Evolutionary conservation across 2,329 filamentous ascomycete species (phyloP).

Genomic region (Penicillium hordei): DNA sequence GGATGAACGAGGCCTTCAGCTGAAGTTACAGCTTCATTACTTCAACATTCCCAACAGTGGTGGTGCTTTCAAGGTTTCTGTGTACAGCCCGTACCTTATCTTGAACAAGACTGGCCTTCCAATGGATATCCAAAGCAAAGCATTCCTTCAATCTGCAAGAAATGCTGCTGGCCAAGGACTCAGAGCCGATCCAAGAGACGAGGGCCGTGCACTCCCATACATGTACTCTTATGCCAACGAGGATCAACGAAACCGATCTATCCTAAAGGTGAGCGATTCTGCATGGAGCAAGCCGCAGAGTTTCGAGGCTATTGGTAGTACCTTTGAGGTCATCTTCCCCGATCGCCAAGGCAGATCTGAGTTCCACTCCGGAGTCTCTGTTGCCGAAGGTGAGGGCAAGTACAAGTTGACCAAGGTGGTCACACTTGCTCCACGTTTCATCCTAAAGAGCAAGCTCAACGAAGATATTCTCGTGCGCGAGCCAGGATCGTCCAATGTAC

Average conservation of each 20-base stretch:
- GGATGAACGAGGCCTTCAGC: slow-evolving; percentile 74
- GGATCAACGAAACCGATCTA: slow-evolving; percentile 85
- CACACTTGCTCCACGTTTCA: slow-evolving; percentile 86
- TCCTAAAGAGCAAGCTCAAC: slow-evolving; percentile 87
- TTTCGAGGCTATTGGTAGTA: slow-evolving; percentile 96
- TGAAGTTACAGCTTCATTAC: slow-evolving; percentile 87
- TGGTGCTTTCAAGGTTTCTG: slow-evolving; percentile 90
- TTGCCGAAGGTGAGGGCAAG: slow-evolving; percentile 90
- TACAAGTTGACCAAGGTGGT: slow-evolving; percentile 97
- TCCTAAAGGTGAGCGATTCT: slow-evolving; percentile 85
- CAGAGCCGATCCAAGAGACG: slow-evolving; percentile 51
- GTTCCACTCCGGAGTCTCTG: slow-evolving; percentile 85
- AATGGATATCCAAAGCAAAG: slow-evolving; percentile 83
- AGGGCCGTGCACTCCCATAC: slow-evolving; percentile 72
- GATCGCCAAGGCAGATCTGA: slow-evolving; percentile 71
- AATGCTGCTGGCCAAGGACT: slow-evolving; percentile 79
- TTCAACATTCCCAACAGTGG: slow-evolving; percentile 86
- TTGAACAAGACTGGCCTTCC: slow-evolving; percentile 93
- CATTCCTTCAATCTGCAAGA: slow-evolving; percentile 78
- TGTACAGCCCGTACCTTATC: slow-evolving; percentile 93
- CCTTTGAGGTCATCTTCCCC: slow-evolving; percentile 79
- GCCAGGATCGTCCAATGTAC: slow-evolving; percentile 82
- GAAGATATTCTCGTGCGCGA: slow-evolving; percentile 90
- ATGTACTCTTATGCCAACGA: slow-evolving; percentile 94
- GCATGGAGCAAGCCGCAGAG: slow-evolving; percentile 97